Base-by-base conservation (phyloP, 2,329 filamentous ascomycete species). In the Venturia aucupariae region DNA sequence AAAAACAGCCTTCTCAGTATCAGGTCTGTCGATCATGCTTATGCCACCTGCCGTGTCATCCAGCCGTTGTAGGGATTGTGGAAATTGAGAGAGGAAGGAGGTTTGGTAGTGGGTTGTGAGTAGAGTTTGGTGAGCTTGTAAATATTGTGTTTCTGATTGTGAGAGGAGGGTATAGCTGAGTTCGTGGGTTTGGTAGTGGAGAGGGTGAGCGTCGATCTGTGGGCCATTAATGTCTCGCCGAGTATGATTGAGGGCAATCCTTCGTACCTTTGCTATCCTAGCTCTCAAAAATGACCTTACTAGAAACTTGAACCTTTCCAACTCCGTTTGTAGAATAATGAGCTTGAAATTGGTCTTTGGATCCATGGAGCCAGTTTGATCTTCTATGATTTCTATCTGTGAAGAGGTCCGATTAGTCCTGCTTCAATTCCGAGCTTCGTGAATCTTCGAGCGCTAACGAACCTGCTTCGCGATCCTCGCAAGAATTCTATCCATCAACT, bases 321-420 rank as follows among this genome's bases (percentile, higher is more conserved):
- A 84, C 78, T 99, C 94, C 7, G 95, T 97, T 79, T 99, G 94
- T 64, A 97, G 87, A 67, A 99, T 89, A 60, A 97, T 96, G 72
- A 97, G 86, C 67, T 86, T 86, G 75, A 99, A 96, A 74, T 96
- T 97, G 68, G 90, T 88, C 75, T 90, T 92, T 59, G 92, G 89
- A 71, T 96, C 92, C 85, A 92, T 89, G 72, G 90, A 87, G 67
- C 89, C 89, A 15, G 89, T 93, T 82, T 92, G 74, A 67, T 79
- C 75, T 70, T 82, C 81, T 32, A 82, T 78, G 17, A 76, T 70
- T 68, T 79, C 76, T 68, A 80, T 79, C 77, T 82, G 75, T 57
- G 19, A 24, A 41, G 27, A n/a, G 17, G 4, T 35, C 51, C 27
- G 6, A 35, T 32, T 8, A 57, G 51, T 19, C 19, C 51, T 32